Evolutionary conservation across 179 eudicot genomes (phyloP), one percentile per base, ranked within the genome.

Genomic region (Spergularia azorica): DNA sequence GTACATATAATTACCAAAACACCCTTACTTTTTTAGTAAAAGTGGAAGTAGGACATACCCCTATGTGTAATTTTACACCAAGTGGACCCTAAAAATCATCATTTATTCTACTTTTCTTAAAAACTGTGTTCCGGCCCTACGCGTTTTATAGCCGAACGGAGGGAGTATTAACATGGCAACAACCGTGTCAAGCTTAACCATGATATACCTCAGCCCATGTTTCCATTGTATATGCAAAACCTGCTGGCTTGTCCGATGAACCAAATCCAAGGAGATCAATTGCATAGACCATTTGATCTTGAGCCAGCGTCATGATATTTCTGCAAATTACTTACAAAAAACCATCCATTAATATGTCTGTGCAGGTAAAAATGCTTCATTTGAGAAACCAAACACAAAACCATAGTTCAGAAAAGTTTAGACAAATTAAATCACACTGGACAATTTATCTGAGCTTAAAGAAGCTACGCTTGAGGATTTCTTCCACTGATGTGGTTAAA

Each of bases 241-340:
- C 96, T 60, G 43, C 59, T 60, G 98, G 98, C 87, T 94, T 92
- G 71, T 94, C 98, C 9, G 98, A 94, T 72, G 83, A 85, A 54
- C 98, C 98, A 85, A 94, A 94, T n/a, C 98, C 97, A 71, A 94
- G 87, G 75, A 95, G 96, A 84, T 95, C 98, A 75, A 95, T 81
- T 41, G 92, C 95, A 78, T 95, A 95, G 17, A 95, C 98, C 17
- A 72, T 86, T 48, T 82, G 81, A 78, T 78, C 77, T 79, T 93
- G 87, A 68, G 98, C 87, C 62, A 95, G 79, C 0, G 88, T 83
- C 63, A 68, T 79, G 67, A 95, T 91, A 85, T 95, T 95, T 88
- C 96, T 92, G 88, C 76, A 83, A 67, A 54, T 56, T 60, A 48
- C 14, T 52, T 36, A 32, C 18, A 50, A 0, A 6, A 70, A 17